A percentile compares a stretch with the other conserved stretches of the same genome.
Conservation (phyloP, 177 flowering plant genomes). For the Vitis hybrid region DNA sequence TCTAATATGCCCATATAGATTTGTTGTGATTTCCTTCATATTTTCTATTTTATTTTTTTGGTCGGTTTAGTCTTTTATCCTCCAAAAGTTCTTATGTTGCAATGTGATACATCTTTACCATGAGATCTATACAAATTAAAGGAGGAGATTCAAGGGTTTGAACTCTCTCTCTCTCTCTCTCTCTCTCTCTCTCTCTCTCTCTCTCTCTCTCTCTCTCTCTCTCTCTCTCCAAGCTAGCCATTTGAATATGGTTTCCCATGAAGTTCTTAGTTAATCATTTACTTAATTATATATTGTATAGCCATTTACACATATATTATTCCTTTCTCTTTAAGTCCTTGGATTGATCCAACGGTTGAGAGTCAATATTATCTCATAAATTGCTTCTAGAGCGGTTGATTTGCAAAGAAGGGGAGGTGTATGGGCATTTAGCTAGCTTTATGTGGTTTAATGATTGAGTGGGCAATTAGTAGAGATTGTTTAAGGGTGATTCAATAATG, state of each 20-base stretch:
- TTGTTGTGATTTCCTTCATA: slow-evolving; percentile 18
- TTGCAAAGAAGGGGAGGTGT: not conserved
- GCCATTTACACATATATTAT: too few species aligned
- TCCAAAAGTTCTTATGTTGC: not conserved
- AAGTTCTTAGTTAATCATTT: not conserved
- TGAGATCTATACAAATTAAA: too few species aligned
- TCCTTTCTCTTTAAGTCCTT: not conserved
- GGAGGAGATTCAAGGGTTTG: too few species aligned
- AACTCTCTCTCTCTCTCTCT: too few species aligned
- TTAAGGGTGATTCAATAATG: slow-evolving; percentile 4
- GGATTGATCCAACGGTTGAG: not conserved
- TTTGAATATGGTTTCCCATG: too few species aligned
- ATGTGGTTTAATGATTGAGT: slow-evolving; percentile 12
- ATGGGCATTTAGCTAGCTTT: not conserved
- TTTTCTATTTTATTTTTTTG: not conserved
- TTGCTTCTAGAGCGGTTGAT: not conserved
- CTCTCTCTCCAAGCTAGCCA: not conserved
- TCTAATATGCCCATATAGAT: slow-evolving; percentile 21
- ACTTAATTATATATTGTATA: too few species aligned
- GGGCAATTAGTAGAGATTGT: not conserved
- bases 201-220: too few species aligned
- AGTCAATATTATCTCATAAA: not conserved
- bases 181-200: too few species aligned
- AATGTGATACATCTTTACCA: not conserved
- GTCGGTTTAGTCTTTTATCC: not conserved